These are phyloP conservation scores for Exophiala dermatitidis DNA, from an alignment of 2,329 filamentous ascomycete genomes.

Conservation along the genomic window DNA sequence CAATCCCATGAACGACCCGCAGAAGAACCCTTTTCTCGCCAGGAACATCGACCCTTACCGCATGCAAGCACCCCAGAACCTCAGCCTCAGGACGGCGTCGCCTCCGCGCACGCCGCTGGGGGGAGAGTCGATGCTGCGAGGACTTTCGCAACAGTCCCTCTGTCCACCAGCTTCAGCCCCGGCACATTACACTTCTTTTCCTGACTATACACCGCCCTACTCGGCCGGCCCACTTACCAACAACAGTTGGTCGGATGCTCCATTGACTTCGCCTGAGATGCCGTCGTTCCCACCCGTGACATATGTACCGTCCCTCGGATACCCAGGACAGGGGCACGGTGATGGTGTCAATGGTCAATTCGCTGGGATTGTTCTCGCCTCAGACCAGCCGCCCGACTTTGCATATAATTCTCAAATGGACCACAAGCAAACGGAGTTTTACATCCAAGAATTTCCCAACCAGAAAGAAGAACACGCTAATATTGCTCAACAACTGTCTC, in stretches of 20 bases:
- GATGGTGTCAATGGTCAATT: slow-evolving; percentile 32
- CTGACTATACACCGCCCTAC: slow-evolving; percentile 35
- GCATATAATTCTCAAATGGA: slow-evolving; percentile 24
- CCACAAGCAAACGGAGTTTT: slow-evolving; percentile 36
- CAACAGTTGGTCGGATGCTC: slow-evolving; percentile 38
- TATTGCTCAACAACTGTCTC: slow-evolving; percentile 37
- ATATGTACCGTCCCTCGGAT: slow-evolving; percentile 33
- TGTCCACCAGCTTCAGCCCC: slow-evolving; percentile 39
- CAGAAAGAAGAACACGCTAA: slow-evolving; percentile 39
- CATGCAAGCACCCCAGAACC: slow-evolving; percentile 13
- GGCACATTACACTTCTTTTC: slow-evolving; percentile 38
- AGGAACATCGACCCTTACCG: slow-evolving; percentile 12
- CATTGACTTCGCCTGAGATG: slow-evolving; percentile 38
- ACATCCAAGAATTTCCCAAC: slow-evolving; percentile 40
- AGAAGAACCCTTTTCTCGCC: slow-evolving; percentile 26
- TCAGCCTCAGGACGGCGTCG: slow-evolving; percentile 31
- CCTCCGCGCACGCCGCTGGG: slow-evolving; percentile 40
- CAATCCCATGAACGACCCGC: slow-evolving; percentile 9
- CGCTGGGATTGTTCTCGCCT: slow-evolving; percentile 26
- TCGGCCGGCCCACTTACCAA: slow-evolving; percentile 35
- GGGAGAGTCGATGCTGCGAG: slow-evolving; percentile 31
- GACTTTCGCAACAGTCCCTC: slow-evolving; percentile 28
- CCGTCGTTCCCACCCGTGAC: slow-evolving; percentile 34
- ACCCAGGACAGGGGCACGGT: slow-evolving; percentile 27
- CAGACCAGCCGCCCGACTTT: slow-evolving; percentile 21